phyloP scores from a whole-genome alignment of 2,329 filamentous ascomycete species.

The Aspergillus viridinutans region DNA sequence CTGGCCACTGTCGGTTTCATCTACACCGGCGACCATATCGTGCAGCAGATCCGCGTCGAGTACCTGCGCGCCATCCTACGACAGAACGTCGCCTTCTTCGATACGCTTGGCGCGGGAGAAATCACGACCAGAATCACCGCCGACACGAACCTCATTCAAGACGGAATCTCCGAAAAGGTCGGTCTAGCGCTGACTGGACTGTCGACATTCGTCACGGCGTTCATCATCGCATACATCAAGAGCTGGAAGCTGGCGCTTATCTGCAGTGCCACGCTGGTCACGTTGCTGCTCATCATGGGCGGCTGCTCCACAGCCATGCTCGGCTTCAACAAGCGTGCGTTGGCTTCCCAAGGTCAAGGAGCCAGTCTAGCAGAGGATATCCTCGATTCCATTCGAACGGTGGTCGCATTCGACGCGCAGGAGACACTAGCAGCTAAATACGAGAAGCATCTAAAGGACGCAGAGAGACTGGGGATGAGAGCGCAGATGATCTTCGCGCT shows the following conservation, averaged over 20 bases:
- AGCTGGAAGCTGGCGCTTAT: constrained; percentile 93
- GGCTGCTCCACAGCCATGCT: constrained; percentile 66
- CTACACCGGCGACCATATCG: constrained; percentile 73
- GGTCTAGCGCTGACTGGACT: constrained; percentile 69
- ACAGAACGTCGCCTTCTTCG: constrained; percentile 87
- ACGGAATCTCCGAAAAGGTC: constrained; percentile 86
- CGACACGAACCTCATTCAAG: constrained; percentile 85
- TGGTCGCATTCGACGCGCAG: constrained; percentile 45
- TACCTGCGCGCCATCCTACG: constrained; percentile 77
- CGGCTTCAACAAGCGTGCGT: constrained; percentile 69
- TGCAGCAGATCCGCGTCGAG: constrained; percentile 68
- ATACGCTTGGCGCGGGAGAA: constrained; percentile 83
- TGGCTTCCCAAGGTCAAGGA: constrained; percentile 66
- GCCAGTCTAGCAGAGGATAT: constrained; percentile 49
- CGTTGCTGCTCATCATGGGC: constrained; percentile 70
- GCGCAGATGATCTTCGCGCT: constrained; percentile 26
- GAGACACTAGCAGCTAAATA: constrained; percentile 25
- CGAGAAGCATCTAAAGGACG: constrained; percentile 20
- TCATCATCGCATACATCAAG: constrained; percentile 80
- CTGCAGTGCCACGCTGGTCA: constrained; percentile 70
- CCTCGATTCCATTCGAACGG: constrained; percentile 47
- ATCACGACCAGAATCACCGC: constrained; percentile 88
- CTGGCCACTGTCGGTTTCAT: constrained; percentile 81
- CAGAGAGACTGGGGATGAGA: constrained; percentile 22
- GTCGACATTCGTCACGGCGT: constrained; percentile 78